Conservation (phyloP, 441 rosid species). For the Eruca vesicaria region DNA sequence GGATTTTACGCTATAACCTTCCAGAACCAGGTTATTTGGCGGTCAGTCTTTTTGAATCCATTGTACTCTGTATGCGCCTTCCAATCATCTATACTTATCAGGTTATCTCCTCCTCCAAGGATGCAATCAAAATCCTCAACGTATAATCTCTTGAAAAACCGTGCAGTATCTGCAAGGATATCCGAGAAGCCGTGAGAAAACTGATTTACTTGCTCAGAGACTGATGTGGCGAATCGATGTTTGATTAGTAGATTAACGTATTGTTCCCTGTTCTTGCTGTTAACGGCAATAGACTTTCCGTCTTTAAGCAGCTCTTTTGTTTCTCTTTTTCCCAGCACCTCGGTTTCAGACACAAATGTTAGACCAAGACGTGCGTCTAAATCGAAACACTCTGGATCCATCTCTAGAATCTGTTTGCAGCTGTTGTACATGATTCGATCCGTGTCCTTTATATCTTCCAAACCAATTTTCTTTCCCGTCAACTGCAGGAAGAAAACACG, state of each 20-base stretch:
- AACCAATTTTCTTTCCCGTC: constrained; percentile 52
- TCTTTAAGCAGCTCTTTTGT: constrained; percentile 54
- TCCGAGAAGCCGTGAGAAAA: constrained; percentile 71
- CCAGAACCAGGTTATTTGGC: constrained; percentile 88
- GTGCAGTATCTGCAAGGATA: constrained; percentile 38
- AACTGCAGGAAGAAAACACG: constrained; percentile 80
- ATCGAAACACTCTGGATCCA: constrained; percentile 82
- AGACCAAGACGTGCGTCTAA: constrained; percentile 63
- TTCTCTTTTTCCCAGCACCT: constrained; percentile 72
- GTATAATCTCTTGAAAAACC: constrained; percentile 64
- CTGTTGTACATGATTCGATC: constrained; percentile 75
- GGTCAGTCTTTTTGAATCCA: constrained; percentile 70
- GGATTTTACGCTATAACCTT: constrained; percentile 44
- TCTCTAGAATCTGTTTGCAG: constrained; percentile 82
- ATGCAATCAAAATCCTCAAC: constrained; percentile 83
- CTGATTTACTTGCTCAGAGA: constrained; percentile 55
- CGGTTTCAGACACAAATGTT: constrained; percentile 78
- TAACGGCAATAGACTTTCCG: constrained; percentile 64
- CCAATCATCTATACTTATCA: constrained; percentile 73
- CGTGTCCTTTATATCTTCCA: constrained; percentile 83
- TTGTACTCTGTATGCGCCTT: constrained; percentile 78
- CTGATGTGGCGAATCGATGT: constrained; percentile 59
- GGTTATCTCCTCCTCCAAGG: constrained; percentile 74
- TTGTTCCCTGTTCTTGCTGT: constrained; percentile 66
- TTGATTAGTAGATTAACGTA: constrained; percentile 69